Percentiles rank a stretch among this genome's conserved stretches.
phyloP scores from a whole-genome alignment of 306 rosid genomes.

The Malus sieversii region DNA sequence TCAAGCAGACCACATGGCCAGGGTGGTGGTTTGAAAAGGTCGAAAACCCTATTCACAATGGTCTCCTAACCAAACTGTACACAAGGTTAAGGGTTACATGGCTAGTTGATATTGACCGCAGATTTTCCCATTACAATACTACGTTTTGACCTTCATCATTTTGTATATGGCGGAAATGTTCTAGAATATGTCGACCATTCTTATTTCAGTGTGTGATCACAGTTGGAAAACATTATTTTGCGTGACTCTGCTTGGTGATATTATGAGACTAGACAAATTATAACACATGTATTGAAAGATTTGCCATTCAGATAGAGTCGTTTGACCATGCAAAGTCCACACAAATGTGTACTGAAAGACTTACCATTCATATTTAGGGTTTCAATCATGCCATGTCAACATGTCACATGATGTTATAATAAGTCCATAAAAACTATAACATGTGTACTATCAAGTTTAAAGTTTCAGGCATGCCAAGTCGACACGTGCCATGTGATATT shows the following conservation, averaged over 20 bases:
- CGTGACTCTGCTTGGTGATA: not conserved
- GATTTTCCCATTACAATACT: not conserved
- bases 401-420: not conserved
- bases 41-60: not conserved
- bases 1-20: slow-evolving; percentile 8
- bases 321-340: too few relatives aligned
- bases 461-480: too few relatives aligned
- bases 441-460: not conserved
- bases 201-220: not conserved
- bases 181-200: not conserved
- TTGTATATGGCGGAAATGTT: not conserved
- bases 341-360: not conserved
- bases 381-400: not conserved
- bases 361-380: too few relatives aligned
- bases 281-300: not conserved
- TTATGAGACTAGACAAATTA: not conserved
- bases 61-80: not conserved
- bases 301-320: too few relatives aligned
- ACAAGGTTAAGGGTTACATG: not conserved
- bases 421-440: not conserved
- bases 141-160: not conserved
- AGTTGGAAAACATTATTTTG: too few relatives aligned
- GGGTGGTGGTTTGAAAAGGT: slow-evolving; percentile 1
- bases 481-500: not conserved
- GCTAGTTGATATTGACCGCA: not conserved